Evolutionary conservation across 2,329 filamentous ascomycete genomes (phyloP).

Genomic region (Phyllosticta citrichinensis): DNA sequence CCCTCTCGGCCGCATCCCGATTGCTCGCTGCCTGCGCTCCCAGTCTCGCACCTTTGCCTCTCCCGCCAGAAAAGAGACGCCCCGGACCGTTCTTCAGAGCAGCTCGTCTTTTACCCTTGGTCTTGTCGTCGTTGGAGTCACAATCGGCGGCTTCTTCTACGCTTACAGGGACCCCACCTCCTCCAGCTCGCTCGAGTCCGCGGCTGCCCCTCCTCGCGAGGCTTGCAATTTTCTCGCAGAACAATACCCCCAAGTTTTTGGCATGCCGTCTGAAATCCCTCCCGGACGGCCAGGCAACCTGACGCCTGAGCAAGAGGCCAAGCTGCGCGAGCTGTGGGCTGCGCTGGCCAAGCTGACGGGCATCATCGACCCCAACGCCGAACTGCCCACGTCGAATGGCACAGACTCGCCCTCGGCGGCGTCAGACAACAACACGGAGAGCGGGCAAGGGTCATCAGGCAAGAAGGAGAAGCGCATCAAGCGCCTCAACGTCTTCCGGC

Average conservation of each 20-base stretch:
- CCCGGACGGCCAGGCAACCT: slow-evolving; percentile 76
- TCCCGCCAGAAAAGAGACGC: neutral
- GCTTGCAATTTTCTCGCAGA: neutral
- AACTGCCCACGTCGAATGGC: slow-evolving; percentile 56
- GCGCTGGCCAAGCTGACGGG: slow-evolving; percentile 34
- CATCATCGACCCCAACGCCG: slow-evolving; percentile 53
- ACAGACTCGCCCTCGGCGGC: slow-evolving; percentile 11
- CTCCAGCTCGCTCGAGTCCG: slow-evolving; percentile 12
- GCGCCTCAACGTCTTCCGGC: slow-evolving; percentile 19
- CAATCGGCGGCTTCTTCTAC: slow-evolving; percentile 24
- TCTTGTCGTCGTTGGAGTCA: slow-evolving; percentile 22
- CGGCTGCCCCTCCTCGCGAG: neutral
- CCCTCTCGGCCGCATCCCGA: neutral
- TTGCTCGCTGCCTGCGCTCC: neutral
- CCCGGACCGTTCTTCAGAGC: slow-evolving; percentile 1
- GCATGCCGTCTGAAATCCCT: slow-evolving; percentile 25
- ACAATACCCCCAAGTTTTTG: neutral
- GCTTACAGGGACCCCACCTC: slow-evolving; percentile 6
- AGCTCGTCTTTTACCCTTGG: slow-evolving; percentile 22
- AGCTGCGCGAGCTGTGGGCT: slow-evolving; percentile 79
- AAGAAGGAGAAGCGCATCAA: slow-evolving; percentile 64
- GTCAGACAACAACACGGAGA: slow-evolving; percentile 14
- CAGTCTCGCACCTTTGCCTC: neutral
- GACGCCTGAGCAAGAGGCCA: slow-evolving; percentile 79
- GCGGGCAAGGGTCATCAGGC: slow-evolving; percentile 9